Evolutionary conservation across 2,329 filamentous ascomycete genomes (phyloP), one percentile per base, ranked within the genome.

Genomic region (Epichloe sibirici): DNA sequence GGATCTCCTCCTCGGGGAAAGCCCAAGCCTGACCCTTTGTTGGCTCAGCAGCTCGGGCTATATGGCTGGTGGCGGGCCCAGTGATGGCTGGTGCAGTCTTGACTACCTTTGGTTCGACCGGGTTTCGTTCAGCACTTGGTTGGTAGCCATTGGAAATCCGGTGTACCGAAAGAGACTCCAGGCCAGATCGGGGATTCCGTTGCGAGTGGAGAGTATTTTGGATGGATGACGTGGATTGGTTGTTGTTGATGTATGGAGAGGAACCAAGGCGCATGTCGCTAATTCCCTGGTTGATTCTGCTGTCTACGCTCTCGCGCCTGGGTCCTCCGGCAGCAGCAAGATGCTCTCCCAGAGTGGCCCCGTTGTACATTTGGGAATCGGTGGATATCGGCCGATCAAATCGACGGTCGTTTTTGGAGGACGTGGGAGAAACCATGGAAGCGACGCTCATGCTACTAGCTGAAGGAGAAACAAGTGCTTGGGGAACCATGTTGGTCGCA

Each of bases 1-100:
- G 74, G 3, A 85, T 81, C 50, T 83, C 79, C 51, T 85, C 81
- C 62, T 88, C 86, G 1, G 87, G 86, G 59, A 90, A 90, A 58
- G 87, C 87, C 86, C 87, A 91, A 4, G 87, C 84, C 65, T 86
- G 86, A 64, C 87, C 87, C 66, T 89, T 89, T 11, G 85, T 90
- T 5, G 87, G 86, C 64, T 88, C 85, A 34, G 85, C 83, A 40
- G 87, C 87, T 59, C 73, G 83, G 62, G 79, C 85, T 71, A 76
- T 87, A 62, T 72, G 80, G 68, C 75, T 78, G 51, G 72, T 82
- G 58, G 74, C 84, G 57, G 73, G 85, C 58, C 86, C 85, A 28
- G 84, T 88, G 60, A 91, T 91, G 8, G 85, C 81, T 5, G 87
- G 87, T 3, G 87, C 87, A 2, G 82, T 83, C 57, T 83, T 78